Evolutionary conservation across 2,329 filamentous ascomycete species (phyloP), one percentile per base, ranked within the genome.

Genomic region (Zymoseptoria brevis): DNA sequence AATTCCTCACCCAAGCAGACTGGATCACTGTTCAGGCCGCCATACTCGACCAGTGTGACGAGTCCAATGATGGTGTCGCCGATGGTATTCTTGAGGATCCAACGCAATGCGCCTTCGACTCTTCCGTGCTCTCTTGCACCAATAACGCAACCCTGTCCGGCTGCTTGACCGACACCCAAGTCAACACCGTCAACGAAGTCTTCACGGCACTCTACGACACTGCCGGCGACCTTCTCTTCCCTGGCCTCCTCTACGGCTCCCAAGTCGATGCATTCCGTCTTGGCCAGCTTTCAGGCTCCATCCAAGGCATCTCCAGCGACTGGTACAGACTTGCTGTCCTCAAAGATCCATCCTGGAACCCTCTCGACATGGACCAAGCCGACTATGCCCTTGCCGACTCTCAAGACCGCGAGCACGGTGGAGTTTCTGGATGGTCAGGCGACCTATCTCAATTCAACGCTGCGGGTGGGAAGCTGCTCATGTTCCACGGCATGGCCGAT

Each of bases 311-410:
- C 62, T 75, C 75, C 3, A 66, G 67, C 8, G 77, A 80, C 65
- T 82, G 78, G 79, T 79, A 78, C 71, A 73, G 72, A 45, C 80
- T 79, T 63, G 79, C 72, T 11, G 71, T 82, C 53, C 78, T 77
- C 71, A 77, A 77, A 62, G 70, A 79, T 64, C 69, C 59, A 16
- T 67, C 57, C 60, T 81, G 75, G 75, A 71, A 78, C 58, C 71
- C 77, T 0, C 62, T 68, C 1, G 73, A 66, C 1, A 67, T 79
- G 41, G 72, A 68, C 16, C 61, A 72, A 5, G 64, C 68, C n/a
- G 79, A 81, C 63, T 78, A 75, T 62, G 70, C 71, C 45, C 64
- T 68, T n/a, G 72, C 72, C 2, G 70, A 72, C 19, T 66, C 64
- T 4, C 67, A 70, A 8, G 74, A 78, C 55, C 75, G 62, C 55